Evolutionary conservation across 495 filamentous ascomycete species (phyloP), one percentile per base, ranked within the genome.

Genomic region (Penicillium verhagenii): DNA sequence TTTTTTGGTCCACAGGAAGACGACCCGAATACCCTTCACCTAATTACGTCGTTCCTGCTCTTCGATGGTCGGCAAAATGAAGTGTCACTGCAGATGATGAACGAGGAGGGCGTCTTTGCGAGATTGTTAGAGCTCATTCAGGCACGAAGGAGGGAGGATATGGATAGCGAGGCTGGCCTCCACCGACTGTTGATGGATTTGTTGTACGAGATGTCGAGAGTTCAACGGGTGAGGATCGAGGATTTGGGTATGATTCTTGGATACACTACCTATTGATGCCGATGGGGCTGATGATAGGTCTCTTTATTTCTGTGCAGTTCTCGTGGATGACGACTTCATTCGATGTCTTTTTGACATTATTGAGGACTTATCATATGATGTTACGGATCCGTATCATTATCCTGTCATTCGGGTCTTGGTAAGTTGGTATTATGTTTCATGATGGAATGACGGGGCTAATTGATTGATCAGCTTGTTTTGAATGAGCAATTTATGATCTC

Each of bases 401-500:
- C 88, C 89, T 11, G 85, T 97, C 21, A 96, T 98, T 62, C 84
- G 92, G 50, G 92, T 97, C 48, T 72, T 98, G 74, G 93, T 96
- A 72, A 69, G 73, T 60, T 26, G 6, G 8, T 7, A 43, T 39
- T 20, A 40, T 4, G 3, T 21, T 29, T 38, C 9, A 31, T 18
- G 11, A 10, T 13, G 25, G 14, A 18, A 18, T 10, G 26, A 20
- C 20, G 51, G n/a, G 16, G 44, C 61, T 65, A 23, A 64, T 55
- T 7, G 42, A 47, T 24, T 13, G 3, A 47, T 24, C 65, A 97
- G 92, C 82, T 98, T 59, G 92, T 98, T 42, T 73, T 98, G 58
- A 98, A 97, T 70, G 94, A 98, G 65, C 94, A 98, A 71, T 98
- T 96, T 74, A 96, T 98, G 90, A 88, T 97, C 39, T 75, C 72